Conservation (phyloP, 75 land plant genomes). For the Pinus albicaulis region DNA sequence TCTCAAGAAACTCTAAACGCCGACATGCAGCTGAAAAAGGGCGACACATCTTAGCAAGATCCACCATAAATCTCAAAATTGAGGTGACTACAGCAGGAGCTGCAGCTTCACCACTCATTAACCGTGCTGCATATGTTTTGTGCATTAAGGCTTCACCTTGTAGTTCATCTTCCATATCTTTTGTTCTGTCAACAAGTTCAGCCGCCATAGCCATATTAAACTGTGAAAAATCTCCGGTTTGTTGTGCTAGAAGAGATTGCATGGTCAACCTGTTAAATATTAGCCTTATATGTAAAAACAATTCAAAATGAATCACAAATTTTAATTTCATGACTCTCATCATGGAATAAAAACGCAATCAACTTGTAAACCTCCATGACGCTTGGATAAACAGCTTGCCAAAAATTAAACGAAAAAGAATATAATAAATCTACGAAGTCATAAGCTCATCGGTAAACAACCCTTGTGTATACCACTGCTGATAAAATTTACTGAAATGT, state of each 20-base stretch:
- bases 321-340: too few species aligned
- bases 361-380: too few species aligned
- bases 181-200: constrained; percentile 59
- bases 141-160: constrained; percentile 98
- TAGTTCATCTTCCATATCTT: constrained; percentile 69
- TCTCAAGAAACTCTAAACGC: constrained; percentile 84
- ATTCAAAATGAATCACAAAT: constrained; percentile 85
- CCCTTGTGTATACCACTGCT: constrained; percentile 87
- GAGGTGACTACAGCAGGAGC: constrained; percentile 95
- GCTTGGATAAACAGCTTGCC: constrained; percentile 94
- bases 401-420: constrained; percentile 85
- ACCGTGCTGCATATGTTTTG: constrained; percentile 96
- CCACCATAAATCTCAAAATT: constrained; percentile 93
- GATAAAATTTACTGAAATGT: too few species aligned
- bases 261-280: constrained; percentile 82
- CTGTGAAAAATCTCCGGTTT: constrained; percentile 80
- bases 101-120: constrained; percentile 98
- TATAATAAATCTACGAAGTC: constrained; percentile 96
- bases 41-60: constrained; percentile 95
- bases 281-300: constrained; percentile 86
- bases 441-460: constrained; percentile 87
- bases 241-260: constrained; percentile 71
- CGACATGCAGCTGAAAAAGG: constrained; percentile 85
- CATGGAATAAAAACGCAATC: too few species aligned
- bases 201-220: constrained; percentile 54